A percentile compares a stretch with the other conserved stretches of the same genome.
Evolutionary conservation across 192 early-diverging fungal species (phyloP).

Genomic region (Coemansia sp.): DNA sequence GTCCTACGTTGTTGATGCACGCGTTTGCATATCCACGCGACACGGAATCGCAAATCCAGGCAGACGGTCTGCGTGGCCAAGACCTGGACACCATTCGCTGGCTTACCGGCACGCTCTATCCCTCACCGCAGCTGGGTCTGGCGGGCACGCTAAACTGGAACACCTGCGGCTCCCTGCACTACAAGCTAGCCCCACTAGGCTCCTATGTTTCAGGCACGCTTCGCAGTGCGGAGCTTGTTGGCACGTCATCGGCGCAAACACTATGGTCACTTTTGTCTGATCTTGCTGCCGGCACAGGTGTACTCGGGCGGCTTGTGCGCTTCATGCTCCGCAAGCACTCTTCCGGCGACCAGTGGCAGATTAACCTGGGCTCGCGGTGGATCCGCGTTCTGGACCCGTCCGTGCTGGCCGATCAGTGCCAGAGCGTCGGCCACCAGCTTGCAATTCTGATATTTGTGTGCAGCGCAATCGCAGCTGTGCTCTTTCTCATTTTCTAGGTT

Average conservation of each 20-base stretch:
- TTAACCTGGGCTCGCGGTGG: constrained; percentile 9
- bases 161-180: neutral
- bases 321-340: constrained; percentile 21
- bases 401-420: constrained; percentile 23
- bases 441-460: constrained; percentile 7
- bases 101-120: constrained; percentile 19
- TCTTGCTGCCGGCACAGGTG: neutral
- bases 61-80: neutral
- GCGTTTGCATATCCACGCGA: too few relatives aligned
- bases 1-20: constrained; percentile 11
- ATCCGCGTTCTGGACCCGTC: constrained; percentile 22
- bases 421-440: constrained; percentile 16
- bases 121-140: neutral
- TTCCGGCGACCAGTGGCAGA: constrained; percentile 24
- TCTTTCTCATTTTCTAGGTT: constrained; percentile 24
- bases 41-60: too few relatives aligned
- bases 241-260: neutral
- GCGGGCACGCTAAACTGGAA: neutral
- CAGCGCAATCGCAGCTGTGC: neutral
- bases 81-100: constrained; percentile 7
- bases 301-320: constrained; percentile 1
- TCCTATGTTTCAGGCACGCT: neutral
- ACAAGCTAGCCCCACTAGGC: neutral
- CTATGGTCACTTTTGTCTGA: constrained; percentile 20
- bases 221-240: neutral